Base-by-base conservation (phyloP, 306 rosid genomes). In the Aeschynomene evenia region DNA sequence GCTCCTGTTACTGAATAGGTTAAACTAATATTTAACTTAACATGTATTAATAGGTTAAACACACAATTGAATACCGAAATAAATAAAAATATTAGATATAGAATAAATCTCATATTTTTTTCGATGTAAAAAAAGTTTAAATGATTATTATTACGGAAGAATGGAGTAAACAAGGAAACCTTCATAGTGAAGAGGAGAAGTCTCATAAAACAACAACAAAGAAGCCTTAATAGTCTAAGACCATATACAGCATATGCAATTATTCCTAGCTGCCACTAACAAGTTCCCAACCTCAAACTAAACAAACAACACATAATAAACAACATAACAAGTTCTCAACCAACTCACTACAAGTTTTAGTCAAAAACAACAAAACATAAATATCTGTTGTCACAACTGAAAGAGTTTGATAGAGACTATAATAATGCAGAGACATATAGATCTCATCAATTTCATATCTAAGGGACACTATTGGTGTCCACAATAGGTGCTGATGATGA, bases 401-500 rank as follows among this genome's bases (percentile, higher is more conserved):
- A 61, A 66, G n/a, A 50, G 51, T 3, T 46, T n/a, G 40, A 28
- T 48, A 62, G 31, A 2, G 43, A 16, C 39, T 52, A 49, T n/a
- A n/a, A n/a, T n/a, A n/a, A n/a, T n/a, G n/a, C n/a, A n/a, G n/a
- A n/a, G n/a, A n/a, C n/a, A 15, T n/a, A 3, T 20, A 23, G 42
- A 33, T 36, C n/a, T n/a, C n/a, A n/a, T n/a, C n/a, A 20, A 39
- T 34, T 37, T 65, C 13, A 68, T n/a, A 50, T 9, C 50, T 65
- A 9, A 36, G 63, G 57, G 5, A 15, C 57, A 69, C n/a, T n/a
- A n/a, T 7, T 46, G 5, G 65, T 42, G 60, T 72, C 45, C 29
- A 64, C 23, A 28, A n/a, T n/a, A n/a, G 73, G 71, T 22, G 63
- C 49, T 21, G 45, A 64, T n/a, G n/a, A n/a, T n/a, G n/a, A n/a